Conservation (phyloP, 1,284 basidiomycete species). For the Malassezia japonica region DNA sequence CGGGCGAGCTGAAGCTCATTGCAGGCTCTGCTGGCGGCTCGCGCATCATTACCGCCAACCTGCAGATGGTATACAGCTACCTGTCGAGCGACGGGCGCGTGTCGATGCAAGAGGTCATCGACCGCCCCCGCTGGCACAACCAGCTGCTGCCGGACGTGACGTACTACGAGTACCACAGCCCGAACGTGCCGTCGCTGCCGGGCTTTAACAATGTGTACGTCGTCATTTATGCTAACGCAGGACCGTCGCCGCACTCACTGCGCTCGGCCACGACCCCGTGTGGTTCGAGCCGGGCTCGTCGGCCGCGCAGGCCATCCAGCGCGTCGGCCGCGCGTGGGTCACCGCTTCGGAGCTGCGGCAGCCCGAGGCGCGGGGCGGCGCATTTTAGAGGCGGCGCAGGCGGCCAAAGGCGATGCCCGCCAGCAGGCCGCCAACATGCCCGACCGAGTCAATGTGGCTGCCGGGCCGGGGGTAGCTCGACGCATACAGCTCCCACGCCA, state of each 20-base stretch:
- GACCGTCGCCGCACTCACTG: not conserved
- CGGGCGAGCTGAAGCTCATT: conserved; percentile 47
- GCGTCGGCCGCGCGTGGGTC: conserved; percentile 16
- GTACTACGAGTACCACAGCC: conserved; percentile 42
- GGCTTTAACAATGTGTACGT: conserved; percentile 49
- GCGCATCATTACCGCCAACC: conserved; percentile 51
- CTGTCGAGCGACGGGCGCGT: conserved; percentile 32
- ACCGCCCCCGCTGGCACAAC: conserved; percentile 50
- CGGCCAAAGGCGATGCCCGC: conserved; percentile 54
- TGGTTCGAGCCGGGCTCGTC: conserved; percentile 27
- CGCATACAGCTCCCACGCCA: conserved; percentile 61
- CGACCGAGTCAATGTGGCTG: conserved; percentile 58
- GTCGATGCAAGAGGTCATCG: conserved; percentile 30
- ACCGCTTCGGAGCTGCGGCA: conserved; percentile 36
- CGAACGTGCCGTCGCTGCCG: conserved; percentile 25
- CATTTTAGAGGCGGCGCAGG: conserved; percentile 12
- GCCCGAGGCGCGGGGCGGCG: conserved; percentile 32
- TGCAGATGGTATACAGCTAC: conserved; percentile 42
- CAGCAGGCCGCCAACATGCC: conserved; percentile 68
- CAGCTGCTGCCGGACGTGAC: conserved; percentile 47
- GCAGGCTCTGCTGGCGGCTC: conserved; percentile 50
- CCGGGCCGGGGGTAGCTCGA: conserved; percentile 50
- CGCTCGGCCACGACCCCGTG: conserved; percentile 46
- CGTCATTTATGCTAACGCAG: conserved; percentile 13
- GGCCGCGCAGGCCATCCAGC: conserved; percentile 35